Evolutionary conservation across 2,329 filamentous ascomycete genomes (phyloP).

Genomic region (Coccinonectria pachysandricola): DNA sequence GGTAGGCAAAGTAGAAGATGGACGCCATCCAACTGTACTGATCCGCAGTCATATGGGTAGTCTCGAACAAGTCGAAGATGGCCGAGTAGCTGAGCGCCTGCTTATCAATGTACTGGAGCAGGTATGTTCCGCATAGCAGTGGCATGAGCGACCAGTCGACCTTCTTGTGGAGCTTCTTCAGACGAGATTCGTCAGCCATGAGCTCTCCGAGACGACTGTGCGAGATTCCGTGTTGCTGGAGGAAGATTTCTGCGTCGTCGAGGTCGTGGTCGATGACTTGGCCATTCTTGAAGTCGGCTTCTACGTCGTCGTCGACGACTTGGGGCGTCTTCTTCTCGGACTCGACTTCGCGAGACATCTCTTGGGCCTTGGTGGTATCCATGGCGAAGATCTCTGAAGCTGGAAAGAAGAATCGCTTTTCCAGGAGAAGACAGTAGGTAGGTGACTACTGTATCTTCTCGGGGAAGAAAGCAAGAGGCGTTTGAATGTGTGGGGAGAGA

Average conservation of each 20-base stretch:
- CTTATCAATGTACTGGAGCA: constrained; percentile 48
- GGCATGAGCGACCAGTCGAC: constrained; percentile 42
- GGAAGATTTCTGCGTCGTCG: constrained; percentile 18
- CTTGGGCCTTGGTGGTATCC: constrained; percentile 10
- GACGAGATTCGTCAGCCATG: constrained; percentile 14
- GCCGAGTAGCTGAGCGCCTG: constrained; percentile 42
- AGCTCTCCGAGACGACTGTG: constrained; percentile 14
- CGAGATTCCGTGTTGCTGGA: constrained; percentile 16
- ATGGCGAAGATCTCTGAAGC: constrained; percentile 7
- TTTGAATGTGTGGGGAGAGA: too few species aligned
- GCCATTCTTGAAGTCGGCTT: constrained; percentile 16
- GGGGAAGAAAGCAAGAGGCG: too few species aligned
- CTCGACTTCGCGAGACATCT: constrained; percentile 9
- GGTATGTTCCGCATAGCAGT: constrained; percentile 37
- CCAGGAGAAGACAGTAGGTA: background rate
- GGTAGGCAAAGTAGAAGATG: constrained; percentile 43
- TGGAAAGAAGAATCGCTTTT: too few species aligned
- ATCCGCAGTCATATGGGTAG: constrained; percentile 33
- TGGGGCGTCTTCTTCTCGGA: constrained; percentile 14
- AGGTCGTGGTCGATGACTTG: constrained; percentile 17
- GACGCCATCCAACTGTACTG: constrained; percentile 46
- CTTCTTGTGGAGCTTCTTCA: constrained; percentile 25
- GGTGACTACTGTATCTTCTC: background rate
- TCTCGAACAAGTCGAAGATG: constrained; percentile 43
- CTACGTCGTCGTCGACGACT: constrained; percentile 10